A percentile compares a stretch with the other conserved stretches of the same genome.
These are phyloP conservation scores for Plicaturopsis crispa DNA, from an alignment of 768 basidiomycete genomes.

Conservation along the genomic window DNA sequence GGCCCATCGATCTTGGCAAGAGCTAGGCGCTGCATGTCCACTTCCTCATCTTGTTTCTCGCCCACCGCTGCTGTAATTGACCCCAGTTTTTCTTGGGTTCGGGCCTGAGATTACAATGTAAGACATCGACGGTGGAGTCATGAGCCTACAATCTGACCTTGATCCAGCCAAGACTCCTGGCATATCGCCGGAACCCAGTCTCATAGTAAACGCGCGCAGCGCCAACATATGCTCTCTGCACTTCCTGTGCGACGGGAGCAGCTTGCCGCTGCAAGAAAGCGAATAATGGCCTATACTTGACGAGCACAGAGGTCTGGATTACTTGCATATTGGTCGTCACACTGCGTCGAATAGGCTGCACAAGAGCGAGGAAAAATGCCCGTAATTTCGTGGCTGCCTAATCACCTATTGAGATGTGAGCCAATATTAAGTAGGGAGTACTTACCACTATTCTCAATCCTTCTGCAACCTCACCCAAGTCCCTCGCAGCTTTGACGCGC, in stretches of 20 bases:
- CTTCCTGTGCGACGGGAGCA: conserved; percentile 72
- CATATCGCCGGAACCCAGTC: conserved; percentile 89
- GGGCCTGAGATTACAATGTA: conserved; percentile 33
- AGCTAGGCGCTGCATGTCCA: conserved; percentile 51
- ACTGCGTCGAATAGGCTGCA: conserved; percentile 75
- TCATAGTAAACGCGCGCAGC: conserved; percentile 90
- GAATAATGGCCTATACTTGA: conserved; percentile 79
- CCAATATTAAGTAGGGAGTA: too few relatives aligned
- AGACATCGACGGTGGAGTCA: not conserved
- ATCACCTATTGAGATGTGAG: conserved; percentile 1
- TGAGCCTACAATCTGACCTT: conserved; percentile 40
- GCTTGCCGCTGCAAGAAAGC: conserved; percentile 82
- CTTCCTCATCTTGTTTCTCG: conserved; percentile 27
- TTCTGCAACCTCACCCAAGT: conserved; percentile 77
- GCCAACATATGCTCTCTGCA: conserved; percentile 80
- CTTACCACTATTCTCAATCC: conserved; percentile 84
- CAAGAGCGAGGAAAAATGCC: conserved; percentile 73
- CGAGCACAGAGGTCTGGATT: conserved; percentile 77
- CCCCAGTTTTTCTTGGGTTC: conserved; percentile 65
- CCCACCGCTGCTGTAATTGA: conserved; percentile 41
- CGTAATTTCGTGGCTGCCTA: conserved; percentile 90
- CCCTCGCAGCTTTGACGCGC: conserved; percentile 81
- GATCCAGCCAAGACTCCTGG: conserved; percentile 70
- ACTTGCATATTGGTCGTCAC: conserved; percentile 92
- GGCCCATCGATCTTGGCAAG: conserved; percentile 77